Evolutionary conservation across 2,329 filamentous ascomycete species (phyloP).

Genomic region (Cordyceps fumosorosea): DNA sequence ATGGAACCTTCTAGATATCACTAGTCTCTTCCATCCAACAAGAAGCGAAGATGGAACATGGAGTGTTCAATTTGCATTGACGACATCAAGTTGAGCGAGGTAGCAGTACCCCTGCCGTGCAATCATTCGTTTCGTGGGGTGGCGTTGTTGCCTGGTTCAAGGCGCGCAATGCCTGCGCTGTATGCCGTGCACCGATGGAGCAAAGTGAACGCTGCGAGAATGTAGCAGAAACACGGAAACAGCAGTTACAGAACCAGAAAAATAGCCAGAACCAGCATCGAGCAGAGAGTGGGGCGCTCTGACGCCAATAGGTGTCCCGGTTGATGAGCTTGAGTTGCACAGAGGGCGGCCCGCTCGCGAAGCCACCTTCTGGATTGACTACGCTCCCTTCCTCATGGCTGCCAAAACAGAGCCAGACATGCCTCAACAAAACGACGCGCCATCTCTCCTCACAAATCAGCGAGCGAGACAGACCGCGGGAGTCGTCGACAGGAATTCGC

Average conservation of each 20-base stretch:
- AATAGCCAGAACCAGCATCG: background rate
- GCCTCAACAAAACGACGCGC: conserved; percentile 26
- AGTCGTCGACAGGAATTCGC: conserved; percentile 21
- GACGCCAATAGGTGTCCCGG: background rate
- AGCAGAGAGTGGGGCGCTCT: too few species aligned
- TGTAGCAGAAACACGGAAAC: background rate
- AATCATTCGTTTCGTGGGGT: conserved; percentile 85
- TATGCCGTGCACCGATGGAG: conserved; percentile 61
- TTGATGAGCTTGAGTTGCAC: background rate
- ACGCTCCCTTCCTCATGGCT: conserved; percentile 12
- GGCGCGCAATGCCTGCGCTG: conserved; percentile 89
- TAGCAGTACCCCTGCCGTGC: conserved; percentile 75
- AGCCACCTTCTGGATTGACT: background rate
- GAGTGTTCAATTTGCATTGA: conserved; percentile 98
- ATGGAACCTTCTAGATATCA: too few species aligned
- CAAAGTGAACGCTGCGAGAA: background rate
- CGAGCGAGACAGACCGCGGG: conserved; percentile 18
- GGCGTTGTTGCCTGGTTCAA: conserved; percentile 79
- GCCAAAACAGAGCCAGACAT: conserved; percentile 23
- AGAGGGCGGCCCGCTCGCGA: background rate
- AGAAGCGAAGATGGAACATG: conserved; percentile 59
- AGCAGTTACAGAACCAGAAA: background rate
- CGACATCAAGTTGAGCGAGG: conserved; percentile 63
- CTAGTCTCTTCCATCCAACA: too few species aligned
- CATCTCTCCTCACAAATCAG: conserved; percentile 24